Percentiles rank a stretch among this genome's conserved stretches.
These are phyloP conservation scores for Xylaria palmicola DNA, from an alignment of 495 filamentous ascomycete species.

Conservation along the genomic window DNA sequence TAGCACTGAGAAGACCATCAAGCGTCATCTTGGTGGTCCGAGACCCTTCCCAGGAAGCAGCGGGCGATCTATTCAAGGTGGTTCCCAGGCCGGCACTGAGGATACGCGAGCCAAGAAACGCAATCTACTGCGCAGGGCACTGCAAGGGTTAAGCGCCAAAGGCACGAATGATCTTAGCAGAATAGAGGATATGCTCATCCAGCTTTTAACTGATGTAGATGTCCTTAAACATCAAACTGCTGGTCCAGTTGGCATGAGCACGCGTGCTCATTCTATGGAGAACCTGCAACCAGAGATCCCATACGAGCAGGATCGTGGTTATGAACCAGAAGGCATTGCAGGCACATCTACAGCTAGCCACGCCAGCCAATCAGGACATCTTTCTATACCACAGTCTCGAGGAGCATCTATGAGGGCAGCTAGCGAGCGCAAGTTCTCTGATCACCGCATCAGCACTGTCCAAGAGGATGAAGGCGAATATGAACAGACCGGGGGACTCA, in stretches of 20 bases:
- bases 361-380: constrained; percentile 71
- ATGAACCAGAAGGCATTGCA: constrained; percentile 80
- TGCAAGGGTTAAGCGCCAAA: constrained; percentile 84
- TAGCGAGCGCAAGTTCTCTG: constrained; percentile 64
- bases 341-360: constrained; percentile 71
- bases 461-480: constrained; percentile 75
- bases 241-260: constrained; percentile 34
- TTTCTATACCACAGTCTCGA: constrained; percentile 65
- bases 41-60: constrained; percentile 74
- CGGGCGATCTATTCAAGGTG: constrained; percentile 53
- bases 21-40: constrained; percentile 80
- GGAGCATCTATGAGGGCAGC: constrained; percentile 58
- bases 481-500: constrained; percentile 30
- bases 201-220: constrained; percentile 88
- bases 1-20: constrained; percentile 79
- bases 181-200: constrained; percentile 94
- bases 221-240: constrained; percentile 68
- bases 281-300: constrained; percentile 56
- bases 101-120: constrained; percentile 76
- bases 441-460: constrained; percentile 84
- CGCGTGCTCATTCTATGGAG: constrained; percentile 50
- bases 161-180: constrained; percentile 82
- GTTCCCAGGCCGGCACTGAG: constrained; percentile 66
- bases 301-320: constrained; percentile 62
- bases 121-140: constrained; percentile 85